Evolutionary conservation across 2,329 filamentous ascomycete genomes (phyloP).

Genomic region (Aspergillus fumigatiaffinis): DNA sequence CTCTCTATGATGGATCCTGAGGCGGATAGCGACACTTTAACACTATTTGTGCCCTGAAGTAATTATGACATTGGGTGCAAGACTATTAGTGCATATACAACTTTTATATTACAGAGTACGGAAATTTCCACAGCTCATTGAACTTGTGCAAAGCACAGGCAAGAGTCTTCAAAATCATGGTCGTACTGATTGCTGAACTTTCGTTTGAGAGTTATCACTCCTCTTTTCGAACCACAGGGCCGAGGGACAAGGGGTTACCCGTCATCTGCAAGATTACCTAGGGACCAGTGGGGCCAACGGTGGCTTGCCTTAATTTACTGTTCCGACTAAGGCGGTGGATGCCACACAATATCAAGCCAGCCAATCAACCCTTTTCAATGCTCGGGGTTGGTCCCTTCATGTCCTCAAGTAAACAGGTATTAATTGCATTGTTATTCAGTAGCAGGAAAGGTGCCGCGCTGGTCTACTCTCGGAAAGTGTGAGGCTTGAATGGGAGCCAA

Average conservation of each 20-base stretch:
- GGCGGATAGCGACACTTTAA: background rate
- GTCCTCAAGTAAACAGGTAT: background rate
- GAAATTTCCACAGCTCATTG: background rate
- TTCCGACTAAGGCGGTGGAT: conserved; percentile 10
- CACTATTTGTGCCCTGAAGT: background rate
- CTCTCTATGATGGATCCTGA: background rate
- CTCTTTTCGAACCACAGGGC: conserved; percentile 20
- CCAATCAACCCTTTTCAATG: conserved; percentile 2
- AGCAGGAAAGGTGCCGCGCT: conserved; percentile 7
- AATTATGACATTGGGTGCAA: background rate
- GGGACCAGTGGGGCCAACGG: conserved; percentile 20
- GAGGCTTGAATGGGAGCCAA: conserved; percentile 7
- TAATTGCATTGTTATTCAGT: conserved; percentile 10
- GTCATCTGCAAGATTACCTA: conserved; percentile 25
- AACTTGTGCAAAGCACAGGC: background rate
- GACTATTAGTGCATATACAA: background rate
- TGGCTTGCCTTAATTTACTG: conserved; percentile 16
- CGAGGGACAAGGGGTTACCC: conserved; percentile 2
- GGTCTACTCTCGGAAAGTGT: conserved; percentile 3
- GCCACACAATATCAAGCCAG: background rate
- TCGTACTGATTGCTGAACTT: conserved; percentile 2
- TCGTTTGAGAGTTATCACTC: background rate
- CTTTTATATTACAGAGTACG: background rate
- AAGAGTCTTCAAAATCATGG: background rate
- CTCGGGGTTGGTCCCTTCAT: conserved; percentile 7